A percentile compares a stretch with the other conserved stretches of the same genome.
These are phyloP conservation scores for Mrakiaceae sp. DNA, from an alignment of 1,284 basidiomycete species.

Conservation along the genomic window DNA sequence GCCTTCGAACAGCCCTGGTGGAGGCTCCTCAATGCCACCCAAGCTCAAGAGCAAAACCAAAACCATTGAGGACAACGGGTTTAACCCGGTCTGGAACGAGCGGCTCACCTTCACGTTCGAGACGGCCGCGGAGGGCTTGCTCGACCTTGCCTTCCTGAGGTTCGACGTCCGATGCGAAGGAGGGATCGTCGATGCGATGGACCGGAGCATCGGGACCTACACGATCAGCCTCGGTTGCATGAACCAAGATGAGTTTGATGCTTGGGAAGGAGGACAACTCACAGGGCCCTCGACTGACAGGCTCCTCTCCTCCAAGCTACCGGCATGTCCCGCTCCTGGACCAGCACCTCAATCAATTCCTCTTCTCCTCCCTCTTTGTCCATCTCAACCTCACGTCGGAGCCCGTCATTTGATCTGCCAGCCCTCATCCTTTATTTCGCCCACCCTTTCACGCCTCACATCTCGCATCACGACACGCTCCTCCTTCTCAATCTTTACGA, in stretches of 20 bases:
- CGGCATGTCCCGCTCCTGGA: slow-evolving; percentile 79
- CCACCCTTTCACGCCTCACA: too few relatives aligned
- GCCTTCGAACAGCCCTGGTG: slow-evolving; percentile 8
- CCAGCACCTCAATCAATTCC: slow-evolving; percentile 62
- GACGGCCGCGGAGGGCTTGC: slow-evolving; percentile 56
- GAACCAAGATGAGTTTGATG: slow-evolving; percentile 47
- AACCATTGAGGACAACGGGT: slow-evolving; percentile 68
- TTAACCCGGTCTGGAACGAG: slow-evolving; percentile 81
- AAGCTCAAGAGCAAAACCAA: slow-evolving; percentile 45
- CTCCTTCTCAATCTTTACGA: too few relatives aligned
- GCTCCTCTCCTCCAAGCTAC: slow-evolving; percentile 47
- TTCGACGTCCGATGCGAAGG: slow-evolving; percentile 58
- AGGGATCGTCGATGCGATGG: slow-evolving; percentile 48
- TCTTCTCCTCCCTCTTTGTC: slow-evolving; percentile 83
- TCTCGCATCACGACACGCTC: too few relatives aligned
- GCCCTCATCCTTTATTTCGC: too few relatives aligned
- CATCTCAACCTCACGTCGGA: slow-evolving; percentile 37
- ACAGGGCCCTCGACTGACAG: slow-evolving; percentile 2
- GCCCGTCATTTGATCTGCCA: background rate
- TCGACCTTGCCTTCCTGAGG: slow-evolving; percentile 68
- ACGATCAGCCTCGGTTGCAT: slow-evolving; percentile 56
- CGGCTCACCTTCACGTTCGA: slow-evolving; percentile 57
- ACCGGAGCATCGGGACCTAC: slow-evolving; percentile 52
- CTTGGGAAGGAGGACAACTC: background rate
- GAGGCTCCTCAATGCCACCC: slow-evolving; percentile 31